Conservation (phyloP, 495 filamentous ascomycete genomes). For the Penicillium macrosclerotiorum region DNA sequence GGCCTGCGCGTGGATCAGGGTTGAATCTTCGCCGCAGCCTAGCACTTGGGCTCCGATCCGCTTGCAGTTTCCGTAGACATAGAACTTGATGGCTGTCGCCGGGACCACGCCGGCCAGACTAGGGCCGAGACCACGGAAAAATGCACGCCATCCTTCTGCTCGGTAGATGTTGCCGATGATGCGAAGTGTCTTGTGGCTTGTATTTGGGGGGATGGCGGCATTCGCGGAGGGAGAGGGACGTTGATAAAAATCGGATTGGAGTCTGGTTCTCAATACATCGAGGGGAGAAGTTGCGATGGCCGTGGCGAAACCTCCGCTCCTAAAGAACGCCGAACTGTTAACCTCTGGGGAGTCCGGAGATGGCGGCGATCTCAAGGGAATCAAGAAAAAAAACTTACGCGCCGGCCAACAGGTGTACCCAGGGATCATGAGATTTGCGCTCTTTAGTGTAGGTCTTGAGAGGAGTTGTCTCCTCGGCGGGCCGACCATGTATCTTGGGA, state of each 20-base stretch:
- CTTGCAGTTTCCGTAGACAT: slow-evolving; percentile 86
- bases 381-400: slow-evolving; percentile 55
- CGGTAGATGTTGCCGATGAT: slow-evolving; percentile 76
- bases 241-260: slow-evolving; percentile 90
- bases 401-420: slow-evolving; percentile 84
- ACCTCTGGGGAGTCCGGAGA: too few relatives aligned
- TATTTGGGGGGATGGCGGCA: slow-evolving; percentile 47
- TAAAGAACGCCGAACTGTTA: slow-evolving; percentile 23
- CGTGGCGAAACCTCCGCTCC: slow-evolving; percentile 81
- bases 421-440: slow-evolving; percentile 40
- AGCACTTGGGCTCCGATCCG: slow-evolving; percentile 64
- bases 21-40: slow-evolving; percentile 62
- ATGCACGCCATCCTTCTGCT: slow-evolving; percentile 74
- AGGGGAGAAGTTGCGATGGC: slow-evolving; percentile 80
- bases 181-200: slow-evolving; percentile 75
- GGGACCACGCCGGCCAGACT: slow-evolving; percentile 86
- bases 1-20: slow-evolving; percentile 69
- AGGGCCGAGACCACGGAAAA: slow-evolving; percentile 87
- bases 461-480: slow-evolving; percentile 9
- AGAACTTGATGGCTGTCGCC: slow-evolving; percentile 85
- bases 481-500: slow-evolving; percentile 17
- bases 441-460: slow-evolving; percentile 14
- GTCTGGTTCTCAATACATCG: slow-evolving; percentile 83
- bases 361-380: slow-evolving; percentile 7
- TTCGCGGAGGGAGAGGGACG: slow-evolving; percentile 43